phyloP scores from a whole-genome alignment of 305 asterid species.

The Fraxinus albicans region DNA sequence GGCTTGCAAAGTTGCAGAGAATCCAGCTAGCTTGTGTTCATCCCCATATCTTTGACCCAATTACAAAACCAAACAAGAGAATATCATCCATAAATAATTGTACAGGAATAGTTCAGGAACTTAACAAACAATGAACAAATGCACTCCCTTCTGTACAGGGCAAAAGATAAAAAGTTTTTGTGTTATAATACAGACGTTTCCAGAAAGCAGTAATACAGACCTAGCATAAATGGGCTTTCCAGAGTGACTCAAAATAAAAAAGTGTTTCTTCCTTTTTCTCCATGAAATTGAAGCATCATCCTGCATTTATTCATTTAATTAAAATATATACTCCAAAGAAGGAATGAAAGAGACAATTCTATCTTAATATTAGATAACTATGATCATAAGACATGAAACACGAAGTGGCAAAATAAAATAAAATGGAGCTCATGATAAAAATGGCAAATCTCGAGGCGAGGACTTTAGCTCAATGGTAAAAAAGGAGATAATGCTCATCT shows the following conservation, averaged over 20 bases:
- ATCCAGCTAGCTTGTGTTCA: conserved; percentile 97
- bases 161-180: background rate
- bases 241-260: conserved; percentile 85
- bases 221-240: conserved; percentile 98
- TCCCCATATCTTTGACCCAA: conserved; percentile 80
- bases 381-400: background rate
- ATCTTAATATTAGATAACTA: background rate
- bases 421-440: background rate
- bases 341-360: background rate
- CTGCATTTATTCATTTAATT: conserved; percentile 48
- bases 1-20: conserved; percentile 98
- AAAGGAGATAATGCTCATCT: background rate
- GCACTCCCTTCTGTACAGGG: conserved; percentile 2
- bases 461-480: background rate
- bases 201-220: conserved; percentile 34
- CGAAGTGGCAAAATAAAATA: background rate
- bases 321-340: conserved; percentile 21
- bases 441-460: background rate
- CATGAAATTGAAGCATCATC: conserved; percentile 92
- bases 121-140: conserved; percentile 4
- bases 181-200: conserved; percentile 11
- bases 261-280: conserved; percentile 99
- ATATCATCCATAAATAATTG: conserved; percentile 6
- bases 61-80: conserved; percentile 16
- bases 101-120: conserved; percentile 1